A percentile compares a stretch with the other conserved stretches of the same genome.
phyloP scores from a whole-genome alignment of 2,329 filamentous ascomycete genomes.

The Penicillium sp. region DNA sequence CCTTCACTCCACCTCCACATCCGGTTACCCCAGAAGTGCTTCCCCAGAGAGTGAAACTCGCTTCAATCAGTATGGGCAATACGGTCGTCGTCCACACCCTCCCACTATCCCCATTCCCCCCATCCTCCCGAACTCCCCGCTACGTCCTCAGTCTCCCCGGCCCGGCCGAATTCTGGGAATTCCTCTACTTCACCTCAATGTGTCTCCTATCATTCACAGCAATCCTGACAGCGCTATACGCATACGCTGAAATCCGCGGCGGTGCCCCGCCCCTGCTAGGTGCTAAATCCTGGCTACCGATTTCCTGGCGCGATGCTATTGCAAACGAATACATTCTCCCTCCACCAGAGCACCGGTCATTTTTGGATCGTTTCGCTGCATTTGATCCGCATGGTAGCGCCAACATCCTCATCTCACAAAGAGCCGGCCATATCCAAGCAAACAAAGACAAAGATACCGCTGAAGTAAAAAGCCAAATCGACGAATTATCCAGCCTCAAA shows the following conservation, averaged over 20 bases:
- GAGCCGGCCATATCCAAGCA: no score
- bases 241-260: conserved; percentile 65
- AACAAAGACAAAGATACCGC: background rate
- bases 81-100: conserved; percentile 80
- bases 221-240: conserved; percentile 65
- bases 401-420: background rate
- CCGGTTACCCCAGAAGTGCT: conserved; percentile 53
- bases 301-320: conserved; percentile 48
- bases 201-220: conserved; percentile 65
- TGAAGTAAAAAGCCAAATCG: conserved; percentile 2
- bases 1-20: conserved; percentile 56
- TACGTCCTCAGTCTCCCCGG: conserved; percentile 70
- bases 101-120: conserved; percentile 59
- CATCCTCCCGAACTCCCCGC: conserved; percentile 58
- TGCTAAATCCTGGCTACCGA: conserved; percentile 60
- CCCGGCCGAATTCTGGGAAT: conserved; percentile 57
- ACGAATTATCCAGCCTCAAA: conserved; percentile 17
- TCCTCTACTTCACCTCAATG: conserved; percentile 60
- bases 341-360: conserved; percentile 21
- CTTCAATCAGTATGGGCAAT: conserved; percentile 79
- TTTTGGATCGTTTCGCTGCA: conserved; percentile 19
- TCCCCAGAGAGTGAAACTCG: conserved; percentile 72
- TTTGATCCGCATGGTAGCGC: background rate
- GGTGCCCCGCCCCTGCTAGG: conserved; percentile 58
- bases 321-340: conserved; percentile 44